Evolutionary conservation across 805 yeast genomes (phyloP), one percentile per base, ranked within the genome.

Genomic region (Teunomyces tritomae): DNA sequence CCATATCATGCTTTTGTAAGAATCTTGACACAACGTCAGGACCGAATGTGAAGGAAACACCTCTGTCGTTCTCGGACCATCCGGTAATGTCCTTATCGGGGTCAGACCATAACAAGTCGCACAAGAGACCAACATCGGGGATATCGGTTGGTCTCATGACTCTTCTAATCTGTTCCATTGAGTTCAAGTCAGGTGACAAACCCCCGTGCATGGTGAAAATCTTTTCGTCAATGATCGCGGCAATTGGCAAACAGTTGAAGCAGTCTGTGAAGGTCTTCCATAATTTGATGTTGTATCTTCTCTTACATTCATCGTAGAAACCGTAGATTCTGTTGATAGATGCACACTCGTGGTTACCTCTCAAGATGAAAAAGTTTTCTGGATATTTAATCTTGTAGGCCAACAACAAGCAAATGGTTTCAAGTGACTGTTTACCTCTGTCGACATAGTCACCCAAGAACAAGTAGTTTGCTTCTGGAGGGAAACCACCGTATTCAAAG

Each of bases 121-220:
- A 92, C 61, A 92, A 79, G 61, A 92, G 80, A 26, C 99, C 99
- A 51, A 90, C 96, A 70, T 92, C 99, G 47, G 99, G 99, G 59
- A 92, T 90, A 77, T 92, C 99, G 35, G 99, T 92, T 57, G 99
- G 99, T 75, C 99, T 86, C 98, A 91, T 92, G 53, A 92, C 96
- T 68, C 97, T 84, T 78, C 98, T 87, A 65, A 92, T 94, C 73
- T 92, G 98, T 69, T 94, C 98, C 98, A 92, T 92, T 52, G 96
- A 83, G 75, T 91, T 94, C 68, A 92, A 82, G 74, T 92, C 98
- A 42, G 99, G 99, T 37, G 96, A 87, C 61, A 92, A 78, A 53
- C 99, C 99, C 63, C 99, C 99, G 73, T 92, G 99, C 98, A 94
- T 92, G 57, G 97, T 89, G 70, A 92, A 91, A 70, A 92, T 94